Percentiles rank a stretch among this genome's conserved stretches.
Evolutionary conservation across 2,329 filamentous ascomycete species (phyloP).

Genomic region (Ceratocystis ficicola): DNA sequence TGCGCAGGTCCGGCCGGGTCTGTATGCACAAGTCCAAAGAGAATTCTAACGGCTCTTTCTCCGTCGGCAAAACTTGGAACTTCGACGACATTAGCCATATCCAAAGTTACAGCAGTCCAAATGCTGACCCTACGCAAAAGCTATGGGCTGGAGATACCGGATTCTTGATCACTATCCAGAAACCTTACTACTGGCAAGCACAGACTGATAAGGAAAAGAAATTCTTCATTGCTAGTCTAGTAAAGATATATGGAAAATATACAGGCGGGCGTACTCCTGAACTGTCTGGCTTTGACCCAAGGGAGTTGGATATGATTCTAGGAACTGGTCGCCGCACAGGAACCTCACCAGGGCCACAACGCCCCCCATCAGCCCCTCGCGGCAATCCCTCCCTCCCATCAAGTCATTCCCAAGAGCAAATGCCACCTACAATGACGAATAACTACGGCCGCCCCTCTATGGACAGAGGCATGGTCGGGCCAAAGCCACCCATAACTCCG

Average conservation of each 20-base stretch:
- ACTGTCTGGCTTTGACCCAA: conserved; percentile 68
- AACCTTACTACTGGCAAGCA: conserved; percentile 95
- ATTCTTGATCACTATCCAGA: conserved; percentile 78
- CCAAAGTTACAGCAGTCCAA: conserved; percentile 62
- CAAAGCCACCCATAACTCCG: conserved; percentile 21
- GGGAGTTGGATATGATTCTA: conserved; percentile 63
- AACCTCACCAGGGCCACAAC: conserved; percentile 12
- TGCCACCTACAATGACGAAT: conserved; percentile 16
- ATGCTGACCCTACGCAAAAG: conserved; percentile 47
- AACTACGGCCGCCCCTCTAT: conserved; percentile 19
- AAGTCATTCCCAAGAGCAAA: conserved; percentile 3
- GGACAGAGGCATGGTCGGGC: conserved; percentile 16
- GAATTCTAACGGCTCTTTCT: conserved; percentile 86
- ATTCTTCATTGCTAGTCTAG: conserved; percentile 90
- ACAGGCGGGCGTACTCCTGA: conserved; percentile 73
- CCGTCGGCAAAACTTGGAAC: conserved; percentile 96
- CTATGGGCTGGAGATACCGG: conserved; percentile 73
- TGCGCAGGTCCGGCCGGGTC: conserved; percentile 82
- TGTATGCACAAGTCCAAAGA: conserved; percentile 95
- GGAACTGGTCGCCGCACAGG: conserved; percentile 38
- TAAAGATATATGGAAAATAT: conserved; percentile 96
- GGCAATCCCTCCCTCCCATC: conserved; percentile 29
- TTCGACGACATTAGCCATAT: conserved; percentile 78
- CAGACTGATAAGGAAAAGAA: conserved; percentile 92
- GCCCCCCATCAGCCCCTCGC: conserved; percentile 9